Evolutionary conservation across 2,329 filamentous ascomycete species (phyloP).

Genomic region (Ciborinia camelliae): DNA sequence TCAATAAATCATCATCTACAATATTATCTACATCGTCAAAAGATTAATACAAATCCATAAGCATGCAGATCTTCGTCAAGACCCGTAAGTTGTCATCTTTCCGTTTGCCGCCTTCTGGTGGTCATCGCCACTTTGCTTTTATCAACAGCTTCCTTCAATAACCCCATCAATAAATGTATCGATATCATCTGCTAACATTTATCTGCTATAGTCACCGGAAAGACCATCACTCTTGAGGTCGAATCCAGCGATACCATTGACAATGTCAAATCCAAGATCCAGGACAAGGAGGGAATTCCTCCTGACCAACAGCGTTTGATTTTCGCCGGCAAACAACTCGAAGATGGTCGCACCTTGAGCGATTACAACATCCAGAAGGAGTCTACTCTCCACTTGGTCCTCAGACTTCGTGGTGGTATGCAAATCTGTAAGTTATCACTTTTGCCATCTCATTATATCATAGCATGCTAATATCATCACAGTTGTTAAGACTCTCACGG

Average conservation of each 20-base stretch:
- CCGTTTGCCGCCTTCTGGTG: conserved; percentile 25
- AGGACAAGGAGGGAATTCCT: conserved; percentile 96
- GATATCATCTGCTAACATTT: conserved; percentile 61
- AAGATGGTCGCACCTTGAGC: conserved; percentile 84
- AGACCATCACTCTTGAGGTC: conserved; percentile 99
- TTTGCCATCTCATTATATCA: conserved; percentile 53
- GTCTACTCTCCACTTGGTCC: conserved; percentile 78
- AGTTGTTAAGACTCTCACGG: conserved; percentile 78
- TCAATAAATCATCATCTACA: conserved; percentile 19
- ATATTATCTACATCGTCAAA: conserved; percentile 19
- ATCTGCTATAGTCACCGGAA: conserved; percentile 74
- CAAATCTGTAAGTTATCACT: conserved; percentile 57
- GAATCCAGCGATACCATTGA: conserved; percentile 99
- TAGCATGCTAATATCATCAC: conserved; percentile 46
- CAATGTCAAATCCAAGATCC: conserved; percentile 97
- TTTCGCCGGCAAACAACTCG: conserved; percentile 93
- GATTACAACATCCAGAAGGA: conserved; percentile 98
- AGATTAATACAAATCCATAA: conserved; percentile 24
- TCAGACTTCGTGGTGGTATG: conserved; percentile 86
- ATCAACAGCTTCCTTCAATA: conserved; percentile 45
- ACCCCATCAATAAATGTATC: conserved; percentile 40
- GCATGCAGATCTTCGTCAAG: conserved; percentile 98
- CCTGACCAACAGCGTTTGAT: conserved; percentile 95
- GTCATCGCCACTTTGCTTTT: conserved; percentile 46
- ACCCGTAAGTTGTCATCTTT: conserved; percentile 62